Evolutionary conservation across 352 stramenopile genomes (phyloP), one percentile per base, ranked within the genome.

Genomic region (Phytopythium aichiense): DNA sequence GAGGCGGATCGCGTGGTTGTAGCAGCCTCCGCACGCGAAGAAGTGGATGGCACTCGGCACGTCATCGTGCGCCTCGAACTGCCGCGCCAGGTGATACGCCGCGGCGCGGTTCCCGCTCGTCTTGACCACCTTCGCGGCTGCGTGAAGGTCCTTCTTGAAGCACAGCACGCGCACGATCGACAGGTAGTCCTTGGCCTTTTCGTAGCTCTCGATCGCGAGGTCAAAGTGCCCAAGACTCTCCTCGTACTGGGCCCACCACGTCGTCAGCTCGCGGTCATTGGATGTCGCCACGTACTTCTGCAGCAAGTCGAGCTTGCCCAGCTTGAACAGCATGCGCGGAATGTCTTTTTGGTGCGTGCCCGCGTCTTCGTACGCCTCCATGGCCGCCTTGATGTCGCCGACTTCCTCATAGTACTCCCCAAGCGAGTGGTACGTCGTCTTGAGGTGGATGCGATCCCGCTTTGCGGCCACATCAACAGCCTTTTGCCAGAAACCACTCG

Each of bases 211-310:
- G 22, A 92, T 85, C 13, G 95, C 95, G 7, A 74, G 65, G 60
- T 97, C 91, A 20, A 96, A 88, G 30, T 97, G 72, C 1, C 90
- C 89, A 30, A 94, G 79, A 63, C 81, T 96, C 69, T 98, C 91
- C 57, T 93, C 82, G 66, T 97, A 98, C 58, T 97, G 84, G 2
- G 89, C 95, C 91, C 91, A 98, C 94, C 94, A 98, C 43, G 94
- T 87, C 7, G 92, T 67, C 18, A 98, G 67, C 20, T 95, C 76
- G 7, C 78, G 74, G 66, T 98, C 86, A 38, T 93, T 94, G 2
- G 75, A 89, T n/a, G 88, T 84, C 3, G 77, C 68, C 25, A 98
- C 78, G 68, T 98, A 98, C 50, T 92, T 88, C 54, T 98, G 84
- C 46, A 98, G 64, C 50, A 98, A 74, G 8, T 96, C 92, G 7